phyloP scores from a whole-genome alignment of 345 rosid genomes.

The Draba incana region DNA sequence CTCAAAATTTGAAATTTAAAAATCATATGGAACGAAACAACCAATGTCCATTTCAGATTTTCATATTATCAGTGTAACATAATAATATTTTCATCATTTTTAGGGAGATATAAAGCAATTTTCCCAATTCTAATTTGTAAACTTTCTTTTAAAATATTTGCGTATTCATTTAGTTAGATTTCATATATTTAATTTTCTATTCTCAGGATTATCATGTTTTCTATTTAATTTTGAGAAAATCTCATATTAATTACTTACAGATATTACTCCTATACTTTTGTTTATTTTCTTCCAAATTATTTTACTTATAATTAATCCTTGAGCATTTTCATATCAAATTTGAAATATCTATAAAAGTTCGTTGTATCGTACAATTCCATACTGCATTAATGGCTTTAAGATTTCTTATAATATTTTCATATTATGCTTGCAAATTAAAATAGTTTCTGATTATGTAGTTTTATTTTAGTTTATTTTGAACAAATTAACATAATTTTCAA shows the following conservation, averaged over 20 bases:
- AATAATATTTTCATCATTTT: too few relatives aligned
- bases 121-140: too few relatives aligned
- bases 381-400: background rate
- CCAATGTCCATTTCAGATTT: too few relatives aligned
- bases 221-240: too few relatives aligned
- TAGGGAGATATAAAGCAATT: too few relatives aligned
- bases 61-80: too few relatives aligned
- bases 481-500: background rate
- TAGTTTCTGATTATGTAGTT: background rate
- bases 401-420: background rate
- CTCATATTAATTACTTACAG: background rate
- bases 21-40: too few relatives aligned
- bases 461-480: background rate
- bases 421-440: background rate
- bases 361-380: background rate
- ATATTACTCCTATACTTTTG: background rate
- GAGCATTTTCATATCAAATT: background rate
- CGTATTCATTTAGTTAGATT: too few relatives aligned
- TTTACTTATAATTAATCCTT: background rate
- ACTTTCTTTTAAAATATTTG: too few relatives aligned
- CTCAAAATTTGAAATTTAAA: too few relatives aligned
- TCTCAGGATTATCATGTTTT: too few relatives aligned
- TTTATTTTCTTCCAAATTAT: background rate
- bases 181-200: too few relatives aligned
- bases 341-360: background rate